phyloP scores from a whole-genome alignment of 345 rosid species.

The Gossypium thurberi region DNA sequence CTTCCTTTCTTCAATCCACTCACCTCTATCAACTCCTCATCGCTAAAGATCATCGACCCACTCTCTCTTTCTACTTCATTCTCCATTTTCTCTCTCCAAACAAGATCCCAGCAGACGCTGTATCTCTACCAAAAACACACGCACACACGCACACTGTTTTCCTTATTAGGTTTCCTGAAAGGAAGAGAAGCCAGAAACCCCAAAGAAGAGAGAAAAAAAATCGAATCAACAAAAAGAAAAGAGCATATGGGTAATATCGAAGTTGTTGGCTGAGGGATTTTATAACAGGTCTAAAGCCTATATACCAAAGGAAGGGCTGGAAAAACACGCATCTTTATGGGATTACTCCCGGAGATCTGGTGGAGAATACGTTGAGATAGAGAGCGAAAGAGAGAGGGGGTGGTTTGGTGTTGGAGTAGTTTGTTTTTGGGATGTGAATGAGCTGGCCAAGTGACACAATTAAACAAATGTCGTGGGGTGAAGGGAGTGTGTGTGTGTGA shows the following conservation, averaged over 20 bases:
- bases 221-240: slow-evolving; percentile 10
- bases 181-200: slow-evolving; percentile 2
- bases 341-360: slow-evolving; percentile 42
- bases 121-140: neutral
- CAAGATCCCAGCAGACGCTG: slow-evolving; percentile 6
- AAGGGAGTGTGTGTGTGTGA: neutral
- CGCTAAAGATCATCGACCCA: slow-evolving; percentile 55
- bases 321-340: slow-evolving; percentile 45
- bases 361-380: slow-evolving; percentile 32
- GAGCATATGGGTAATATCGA: slow-evolving; percentile 18
- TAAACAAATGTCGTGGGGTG: slow-evolving; percentile 37
- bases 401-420: slow-evolving; percentile 19
- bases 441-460: slow-evolving; percentile 47
- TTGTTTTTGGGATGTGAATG: slow-evolving; percentile 33
- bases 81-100: slow-evolving; percentile 42
- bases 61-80: slow-evolving; percentile 45
- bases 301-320: slow-evolving; percentile 17
- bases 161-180: slow-evolving; percentile 1
- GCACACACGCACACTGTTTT: neutral
- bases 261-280: slow-evolving; percentile 25
- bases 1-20: slow-evolving; percentile 65
- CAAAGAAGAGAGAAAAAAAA: slow-evolving; percentile 10
- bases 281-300: slow-evolving; percentile 18
- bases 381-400: slow-evolving; percentile 20
- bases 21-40: slow-evolving; percentile 83